Conservation (phyloP, 345 rosid species). For the Linum usitatissimum region DNA sequence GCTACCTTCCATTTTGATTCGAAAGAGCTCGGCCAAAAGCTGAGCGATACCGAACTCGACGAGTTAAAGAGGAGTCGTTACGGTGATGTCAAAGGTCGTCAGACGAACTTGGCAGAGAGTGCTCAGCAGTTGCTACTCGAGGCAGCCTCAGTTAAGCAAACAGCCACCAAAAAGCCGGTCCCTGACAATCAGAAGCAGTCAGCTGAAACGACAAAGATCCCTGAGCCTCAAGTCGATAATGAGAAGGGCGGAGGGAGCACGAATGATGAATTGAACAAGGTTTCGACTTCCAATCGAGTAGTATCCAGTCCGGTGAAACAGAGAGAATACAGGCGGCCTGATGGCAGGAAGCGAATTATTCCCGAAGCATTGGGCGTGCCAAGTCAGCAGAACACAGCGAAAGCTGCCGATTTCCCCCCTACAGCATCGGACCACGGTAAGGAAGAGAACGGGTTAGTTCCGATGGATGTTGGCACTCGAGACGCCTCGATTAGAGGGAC, state of each 20-base stretch:
- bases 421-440: slow-evolving; percentile 31
- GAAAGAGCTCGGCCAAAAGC: slow-evolving; percentile 67
- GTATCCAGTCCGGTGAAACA: slow-evolving; percentile 84
- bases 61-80: slow-evolving; percentile 87
- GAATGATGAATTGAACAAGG: slow-evolving; percentile 49
- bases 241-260: slow-evolving; percentile 28
- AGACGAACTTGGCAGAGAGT: slow-evolving; percentile 83
- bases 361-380: slow-evolving; percentile 92
- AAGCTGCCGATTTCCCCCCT: slow-evolving; percentile 31
- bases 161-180: slow-evolving; percentile 46
- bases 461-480: slow-evolving; percentile 30
- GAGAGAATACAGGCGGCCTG: slow-evolving; percentile 87
- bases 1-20: slow-evolving; percentile 83
- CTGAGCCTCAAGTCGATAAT: slow-evolving; percentile 50
- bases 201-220: slow-evolving; percentile 33
- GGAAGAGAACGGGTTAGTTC: slow-evolving; percentile 34
- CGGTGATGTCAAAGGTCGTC: slow-evolving; percentile 91
- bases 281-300: slow-evolving; percentile 31
- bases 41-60: slow-evolving; percentile 67
- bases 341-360: slow-evolving; percentile 96
- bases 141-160: slow-evolving; percentile 72
- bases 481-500: slow-evolving; percentile 40
- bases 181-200: slow-evolving; percentile 59
- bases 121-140: slow-evolving; percentile 93
- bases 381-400: slow-evolving; percentile 42